Evolutionary conservation across 352 stramenopile genomes (phyloP).

Genomic region (Phytopythium delawarense): DNA sequence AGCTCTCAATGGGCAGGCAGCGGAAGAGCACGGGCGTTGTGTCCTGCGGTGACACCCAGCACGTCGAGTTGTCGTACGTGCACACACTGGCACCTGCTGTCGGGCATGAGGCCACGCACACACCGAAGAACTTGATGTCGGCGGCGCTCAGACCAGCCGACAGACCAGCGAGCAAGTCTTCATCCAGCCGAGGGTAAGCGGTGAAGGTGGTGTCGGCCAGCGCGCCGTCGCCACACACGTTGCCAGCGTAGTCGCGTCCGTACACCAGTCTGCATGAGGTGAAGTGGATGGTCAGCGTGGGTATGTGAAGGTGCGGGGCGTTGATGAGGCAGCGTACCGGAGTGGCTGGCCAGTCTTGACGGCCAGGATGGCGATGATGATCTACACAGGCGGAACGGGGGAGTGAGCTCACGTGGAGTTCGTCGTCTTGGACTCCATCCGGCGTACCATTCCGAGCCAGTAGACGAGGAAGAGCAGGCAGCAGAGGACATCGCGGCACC

Average conservation of each 20-base stretch:
- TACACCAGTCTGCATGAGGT: constrained; percentile 54
- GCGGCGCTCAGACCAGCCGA: constrained; percentile 31
- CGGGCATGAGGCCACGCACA: constrained; percentile 69
- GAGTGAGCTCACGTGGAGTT: background rate
- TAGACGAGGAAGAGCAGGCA: constrained; percentile 83
- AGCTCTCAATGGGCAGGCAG: constrained; percentile 59
- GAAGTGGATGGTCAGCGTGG: background rate
- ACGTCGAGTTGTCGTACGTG: constrained; percentile 64
- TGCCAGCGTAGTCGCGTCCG: constrained; percentile 78
- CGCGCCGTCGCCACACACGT: constrained; percentile 61
- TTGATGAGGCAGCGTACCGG: constrained; percentile 13
- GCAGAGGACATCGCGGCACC: constrained; percentile 78
- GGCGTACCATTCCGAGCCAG: constrained; percentile 73
- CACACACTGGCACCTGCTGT: constrained; percentile 46
- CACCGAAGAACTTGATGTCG: constrained; percentile 71
- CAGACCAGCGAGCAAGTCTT: constrained; percentile 64
- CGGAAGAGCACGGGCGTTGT: constrained; percentile 62
- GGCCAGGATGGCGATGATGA: constrained; percentile 55
- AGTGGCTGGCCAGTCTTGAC: constrained; percentile 64
- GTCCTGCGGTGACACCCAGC: constrained; percentile 52
- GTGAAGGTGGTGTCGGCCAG: constrained; percentile 40
- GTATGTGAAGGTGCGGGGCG: background rate
- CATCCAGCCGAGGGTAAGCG: constrained; percentile 73
- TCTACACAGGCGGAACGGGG: constrained; percentile 8
- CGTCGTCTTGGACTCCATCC: background rate